These are phyloP conservation scores for Penicillium bialowiezense DNA, from an alignment of 495 filamentous ascomycete genomes.

Conservation along the genomic window DNA sequence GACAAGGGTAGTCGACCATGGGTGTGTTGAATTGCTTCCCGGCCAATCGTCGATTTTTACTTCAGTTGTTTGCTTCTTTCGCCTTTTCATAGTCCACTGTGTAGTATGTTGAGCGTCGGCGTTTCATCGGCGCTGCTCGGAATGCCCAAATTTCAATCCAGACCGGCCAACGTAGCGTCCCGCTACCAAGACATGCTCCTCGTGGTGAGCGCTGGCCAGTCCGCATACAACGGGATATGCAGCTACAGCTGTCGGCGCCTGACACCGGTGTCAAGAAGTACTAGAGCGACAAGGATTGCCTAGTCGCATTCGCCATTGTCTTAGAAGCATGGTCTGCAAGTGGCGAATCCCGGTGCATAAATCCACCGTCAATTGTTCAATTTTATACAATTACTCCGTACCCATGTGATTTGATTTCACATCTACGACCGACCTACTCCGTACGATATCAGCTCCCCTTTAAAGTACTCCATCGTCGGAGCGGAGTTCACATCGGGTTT, in stretches of 20 bases:
- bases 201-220: background rate
- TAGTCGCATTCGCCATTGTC: background rate
- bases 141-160: constrained; percentile 10
- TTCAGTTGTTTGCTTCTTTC: background rate
- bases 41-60: constrained; percentile 8
- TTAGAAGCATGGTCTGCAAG: constrained; percentile 13
- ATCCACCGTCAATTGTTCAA: constrained; percentile 2
- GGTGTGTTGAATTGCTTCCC: background rate
- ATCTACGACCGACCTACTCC: too few species aligned
- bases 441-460: too few species aligned
- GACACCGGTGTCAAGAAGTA: constrained; percentile 3
- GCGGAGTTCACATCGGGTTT: too few species aligned
- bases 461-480: too few species aligned
- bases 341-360: constrained; percentile 9
- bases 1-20: too few species aligned
- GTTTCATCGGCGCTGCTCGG: background rate
- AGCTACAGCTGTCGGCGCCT: constrained; percentile 17
- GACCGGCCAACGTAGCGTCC: constrained; percentile 9
- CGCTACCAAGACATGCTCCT: constrained; percentile 11
- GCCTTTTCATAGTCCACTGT: too few species aligned
- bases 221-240: constrained; percentile 15
- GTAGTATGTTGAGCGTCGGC: too few species aligned
- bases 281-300: constrained; percentile 6
- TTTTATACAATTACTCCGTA: too few species aligned
- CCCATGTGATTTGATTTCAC: too few species aligned